These are phyloP conservation scores for Cladosporium sp. DNA, from an alignment of 2,329 filamentous ascomycete genomes.

Conservation along the genomic window DNA sequence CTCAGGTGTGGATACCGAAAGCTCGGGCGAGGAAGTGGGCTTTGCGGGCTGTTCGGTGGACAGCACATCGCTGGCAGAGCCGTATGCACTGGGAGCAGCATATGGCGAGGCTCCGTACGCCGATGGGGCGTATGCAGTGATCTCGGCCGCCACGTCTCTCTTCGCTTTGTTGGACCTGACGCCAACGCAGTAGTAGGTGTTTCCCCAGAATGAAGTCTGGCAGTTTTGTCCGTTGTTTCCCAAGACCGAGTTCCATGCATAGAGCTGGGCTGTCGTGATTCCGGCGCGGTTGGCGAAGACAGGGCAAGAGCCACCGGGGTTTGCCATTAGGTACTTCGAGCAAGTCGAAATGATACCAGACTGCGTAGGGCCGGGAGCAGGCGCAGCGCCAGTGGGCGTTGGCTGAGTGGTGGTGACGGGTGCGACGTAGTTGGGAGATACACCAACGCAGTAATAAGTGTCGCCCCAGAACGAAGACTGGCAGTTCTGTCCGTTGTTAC, in stretches of 20 bases:
- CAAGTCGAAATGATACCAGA: conserved; percentile 30
- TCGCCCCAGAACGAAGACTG: conserved; percentile 21
- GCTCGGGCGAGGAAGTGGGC: not conserved
- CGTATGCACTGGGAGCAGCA: not conserved
- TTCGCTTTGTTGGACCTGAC: conserved; percentile 18
- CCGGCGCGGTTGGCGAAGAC: conserved; percentile 30
- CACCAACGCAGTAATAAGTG: conserved; percentile 22
- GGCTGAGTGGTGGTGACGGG: conserved; percentile 19
- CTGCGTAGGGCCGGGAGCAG: conserved; percentile 32
- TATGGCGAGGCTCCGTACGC: not conserved
- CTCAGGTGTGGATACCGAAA: conserved; percentile 6
- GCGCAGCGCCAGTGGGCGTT: conserved; percentile 19
- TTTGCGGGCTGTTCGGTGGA: not conserved
- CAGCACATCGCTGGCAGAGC: not conserved
- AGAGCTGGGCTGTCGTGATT: conserved; percentile 31
- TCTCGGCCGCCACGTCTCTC: conserved; percentile 8
- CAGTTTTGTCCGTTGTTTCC: conserved; percentile 25
- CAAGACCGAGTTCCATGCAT: conserved; percentile 35
- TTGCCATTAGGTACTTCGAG: conserved; percentile 30
- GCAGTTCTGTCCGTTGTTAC: conserved; percentile 22
- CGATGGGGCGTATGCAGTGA: conserved; percentile 7
- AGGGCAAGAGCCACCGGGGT: conserved; percentile 30
- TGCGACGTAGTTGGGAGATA: conserved; percentile 18
- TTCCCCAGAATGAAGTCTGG: conserved; percentile 22
- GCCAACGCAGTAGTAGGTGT: conserved; percentile 24